Conservation (phyloP, 164 flowering plant species). For the Magnolia kwangsiensis region DNA sequence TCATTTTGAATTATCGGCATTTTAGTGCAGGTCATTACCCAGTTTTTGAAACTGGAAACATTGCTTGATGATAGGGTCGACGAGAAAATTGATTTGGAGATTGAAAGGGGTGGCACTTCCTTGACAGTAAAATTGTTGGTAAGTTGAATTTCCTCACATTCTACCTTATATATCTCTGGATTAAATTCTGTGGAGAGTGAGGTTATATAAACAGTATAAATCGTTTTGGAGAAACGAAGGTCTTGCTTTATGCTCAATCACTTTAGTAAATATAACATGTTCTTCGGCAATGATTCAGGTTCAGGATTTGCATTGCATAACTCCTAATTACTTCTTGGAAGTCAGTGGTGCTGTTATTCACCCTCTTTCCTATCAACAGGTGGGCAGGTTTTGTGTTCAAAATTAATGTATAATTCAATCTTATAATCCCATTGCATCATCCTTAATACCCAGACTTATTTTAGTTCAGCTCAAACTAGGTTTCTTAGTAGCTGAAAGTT, state of each 20-base stretch:
- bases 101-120: conserved; percentile 89
- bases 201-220: background rate
- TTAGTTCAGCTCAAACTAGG: no score
- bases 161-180: no score
- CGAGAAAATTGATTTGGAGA: conserved; percentile 48
- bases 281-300: conserved; percentile 44
- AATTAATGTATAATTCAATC: background rate
- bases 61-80: conserved; percentile 79
- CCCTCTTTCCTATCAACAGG: conserved; percentile 96
- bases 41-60: conserved; percentile 80
- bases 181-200: background rate
- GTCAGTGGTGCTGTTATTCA: conserved; percentile 95
- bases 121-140: conserved; percentile 60
- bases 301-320: conserved; percentile 85
- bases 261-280: background rate
- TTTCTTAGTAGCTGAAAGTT: no score
- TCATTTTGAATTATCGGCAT: conserved; percentile 10
- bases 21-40: conserved; percentile 80
- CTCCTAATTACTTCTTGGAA: conserved; percentile 85
- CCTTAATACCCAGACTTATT: no score
- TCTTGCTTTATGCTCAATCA: background rate
- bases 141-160: background rate
- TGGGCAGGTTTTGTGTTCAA: conserved; percentile 4
- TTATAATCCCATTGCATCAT: background rate
- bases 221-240: background rate